A percentile compares a stretch with the other conserved stretches of the same genome.
Conservation (phyloP, 164 flowering plant genomes). For the Tinospora cordifolia region DNA sequence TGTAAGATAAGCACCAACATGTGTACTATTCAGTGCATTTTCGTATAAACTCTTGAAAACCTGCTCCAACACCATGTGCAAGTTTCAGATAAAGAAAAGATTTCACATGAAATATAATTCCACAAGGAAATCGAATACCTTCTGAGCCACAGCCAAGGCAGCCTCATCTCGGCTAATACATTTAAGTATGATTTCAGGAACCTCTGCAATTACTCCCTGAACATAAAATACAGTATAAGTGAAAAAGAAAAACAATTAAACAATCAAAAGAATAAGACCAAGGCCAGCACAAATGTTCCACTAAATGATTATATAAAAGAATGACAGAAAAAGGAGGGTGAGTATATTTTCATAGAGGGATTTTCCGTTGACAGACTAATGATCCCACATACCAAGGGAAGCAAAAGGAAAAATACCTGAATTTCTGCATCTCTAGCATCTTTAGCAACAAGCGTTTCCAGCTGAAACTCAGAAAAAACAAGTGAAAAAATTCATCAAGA, state of each 20-base stretch:
- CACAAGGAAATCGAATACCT: conserved; percentile 39
- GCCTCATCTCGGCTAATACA: conserved; percentile 92
- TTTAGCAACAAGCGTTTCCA: conserved; percentile 50
- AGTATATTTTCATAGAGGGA: not conserved
- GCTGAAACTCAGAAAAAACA: conserved; percentile 52
- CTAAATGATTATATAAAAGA: not conserved
- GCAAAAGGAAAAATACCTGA: conserved; percentile 46
- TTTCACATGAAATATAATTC: not conserved
- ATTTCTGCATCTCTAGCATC: conserved; percentile 68
- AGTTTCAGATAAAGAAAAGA: not conserved
- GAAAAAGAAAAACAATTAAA: not conserved
- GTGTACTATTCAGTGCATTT: conserved; percentile 52
- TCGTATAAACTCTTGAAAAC: conserved; percentile 82
- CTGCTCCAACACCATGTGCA: conserved; percentile 27
- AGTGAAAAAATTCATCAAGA: not conserved
- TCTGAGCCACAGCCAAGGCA: conserved; percentile 91
- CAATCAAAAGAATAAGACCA: not conserved
- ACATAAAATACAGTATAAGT: not conserved
- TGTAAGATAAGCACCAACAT: conserved; percentile 68
- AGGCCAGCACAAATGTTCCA: not conserved
- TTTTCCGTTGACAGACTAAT: not conserved
- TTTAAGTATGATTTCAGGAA: conserved; percentile 79
- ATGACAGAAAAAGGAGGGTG: not conserved
- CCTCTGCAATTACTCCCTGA: conserved; percentile 69
- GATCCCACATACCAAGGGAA: not conserved